Conservation (phyloP, 768 basidiomycete genomes). For the Kwoniella europaea region DNA sequence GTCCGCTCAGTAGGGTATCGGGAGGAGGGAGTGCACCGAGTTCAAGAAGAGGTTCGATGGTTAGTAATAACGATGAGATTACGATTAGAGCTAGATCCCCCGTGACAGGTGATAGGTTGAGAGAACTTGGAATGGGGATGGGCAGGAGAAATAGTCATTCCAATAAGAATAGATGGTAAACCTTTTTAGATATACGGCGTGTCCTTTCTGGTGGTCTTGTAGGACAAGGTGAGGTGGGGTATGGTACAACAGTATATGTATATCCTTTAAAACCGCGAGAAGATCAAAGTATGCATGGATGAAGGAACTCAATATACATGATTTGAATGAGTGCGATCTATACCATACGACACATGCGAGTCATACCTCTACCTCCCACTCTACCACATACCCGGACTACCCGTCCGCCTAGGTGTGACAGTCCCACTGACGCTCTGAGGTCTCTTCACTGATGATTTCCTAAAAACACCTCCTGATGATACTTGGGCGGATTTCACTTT, state of each 20-base stretch:
- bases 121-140: neutral
- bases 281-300: no score
- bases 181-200: no score
- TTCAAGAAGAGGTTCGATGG: constrained; percentile 7
- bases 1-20: neutral
- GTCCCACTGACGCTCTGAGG: constrained; percentile 38
- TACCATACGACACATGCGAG: no score
- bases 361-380: no score
- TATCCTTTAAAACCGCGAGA: no score
- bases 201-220: no score
- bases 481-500: constrained; percentile 57
- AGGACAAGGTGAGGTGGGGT: no score
- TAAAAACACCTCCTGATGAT: constrained; percentile 49
- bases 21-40: neutral
- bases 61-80: no score
- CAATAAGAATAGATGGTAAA: neutral
- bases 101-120: neutral
- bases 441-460: constrained; percentile 35
- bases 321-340: no score
- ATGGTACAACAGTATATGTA: no score
- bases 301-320: no score
- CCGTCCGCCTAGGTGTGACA: constrained; percentile 38
- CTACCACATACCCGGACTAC: constrained; percentile 45
- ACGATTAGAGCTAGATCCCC: neutral
- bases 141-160: neutral